Conservation (phyloP, 2,329 filamentous ascomycete species). For the Aspergillus brasiliensis region DNA sequence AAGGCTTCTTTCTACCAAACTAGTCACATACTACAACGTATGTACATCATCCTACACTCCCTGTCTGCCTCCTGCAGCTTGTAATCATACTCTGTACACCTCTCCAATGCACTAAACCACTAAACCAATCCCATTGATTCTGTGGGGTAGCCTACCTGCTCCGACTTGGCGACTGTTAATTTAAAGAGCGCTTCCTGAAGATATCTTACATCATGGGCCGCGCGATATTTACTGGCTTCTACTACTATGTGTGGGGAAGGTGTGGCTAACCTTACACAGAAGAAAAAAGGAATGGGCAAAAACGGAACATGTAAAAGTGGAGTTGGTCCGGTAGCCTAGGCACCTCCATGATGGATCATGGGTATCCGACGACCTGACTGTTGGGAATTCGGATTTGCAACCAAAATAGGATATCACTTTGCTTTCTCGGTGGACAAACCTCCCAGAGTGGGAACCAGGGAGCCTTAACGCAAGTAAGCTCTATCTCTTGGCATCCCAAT, state of each 20-base stretch:
- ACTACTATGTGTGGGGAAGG: neutral
- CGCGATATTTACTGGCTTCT: neutral
- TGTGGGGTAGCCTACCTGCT: neutral
- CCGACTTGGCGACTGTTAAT: neutral
- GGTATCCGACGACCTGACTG: neutral
- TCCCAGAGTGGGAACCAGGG: neutral
- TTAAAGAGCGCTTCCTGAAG: neutral
- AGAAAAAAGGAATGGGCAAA: neutral
- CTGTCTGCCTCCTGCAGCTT: neutral
- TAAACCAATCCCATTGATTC: neutral
- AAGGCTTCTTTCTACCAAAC: no score
- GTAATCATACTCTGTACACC: neutral
- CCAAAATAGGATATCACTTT: neutral
- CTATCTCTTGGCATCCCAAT: neutral
- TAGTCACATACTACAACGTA: no score
- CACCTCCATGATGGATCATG: neutral
- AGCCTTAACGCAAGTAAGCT: neutral
- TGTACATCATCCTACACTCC: no score
- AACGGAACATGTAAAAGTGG: neutral
- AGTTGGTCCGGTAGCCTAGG: neutral
- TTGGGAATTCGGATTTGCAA: neutral
- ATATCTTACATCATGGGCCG: slow-evolving; percentile 2
- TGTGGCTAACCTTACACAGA: slow-evolving; percentile 1
- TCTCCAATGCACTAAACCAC: no score
- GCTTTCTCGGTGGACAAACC: neutral